These are phyloP conservation scores for Fusarium cicatricum DNA, from an alignment of 2,329 filamentous ascomycete species.

Conservation along the genomic window DNA sequence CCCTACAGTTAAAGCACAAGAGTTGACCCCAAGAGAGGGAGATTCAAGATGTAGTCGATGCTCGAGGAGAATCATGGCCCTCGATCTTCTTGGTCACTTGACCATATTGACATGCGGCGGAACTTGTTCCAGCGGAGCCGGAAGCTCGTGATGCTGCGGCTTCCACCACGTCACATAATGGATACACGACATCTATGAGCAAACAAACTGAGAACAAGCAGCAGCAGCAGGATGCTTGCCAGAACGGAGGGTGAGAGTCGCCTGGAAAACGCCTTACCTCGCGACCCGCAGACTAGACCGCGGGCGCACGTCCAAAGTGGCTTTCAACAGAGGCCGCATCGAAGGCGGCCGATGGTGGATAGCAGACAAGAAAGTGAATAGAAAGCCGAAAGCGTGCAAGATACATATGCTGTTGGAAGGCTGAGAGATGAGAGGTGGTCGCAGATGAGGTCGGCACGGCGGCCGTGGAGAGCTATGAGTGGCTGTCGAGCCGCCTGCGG, in stretches of 20 bases:
- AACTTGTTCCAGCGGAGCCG: not conserved
- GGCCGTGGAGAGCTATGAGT: slow-evolving; percentile 33
- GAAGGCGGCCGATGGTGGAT: slow-evolving; percentile 6
- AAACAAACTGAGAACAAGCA: not conserved
- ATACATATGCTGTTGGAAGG: slow-evolving; percentile 3
- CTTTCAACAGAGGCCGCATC: slow-evolving; percentile 19
- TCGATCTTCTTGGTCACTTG: slow-evolving; percentile 13
- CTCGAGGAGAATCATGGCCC: not conserved
- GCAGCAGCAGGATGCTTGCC: not conserved
- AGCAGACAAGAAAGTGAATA: not conserved
- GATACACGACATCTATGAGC: not conserved
- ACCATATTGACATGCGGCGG: slow-evolving; percentile 17
- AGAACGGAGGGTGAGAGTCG: not conserved
- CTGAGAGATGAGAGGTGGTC: slow-evolving; percentile 11
- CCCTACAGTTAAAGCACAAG: not conserved
- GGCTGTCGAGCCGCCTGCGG: slow-evolving; percentile 32
- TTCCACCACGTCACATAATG: slow-evolving; percentile 1
- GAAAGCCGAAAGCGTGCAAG: not conserved
- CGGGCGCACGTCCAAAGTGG: slow-evolving; percentile 12
- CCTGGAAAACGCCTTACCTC: slow-evolving; percentile 37
- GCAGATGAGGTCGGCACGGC: slow-evolving; percentile 21
- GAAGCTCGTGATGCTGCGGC: not conserved
- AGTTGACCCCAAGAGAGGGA: not conserved
- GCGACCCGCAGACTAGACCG: slow-evolving; percentile 2
- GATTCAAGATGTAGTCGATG: not conserved